Evolutionary conservation across 1,284 basidiomycete species (phyloP), one percentile per base, ranked within the genome.

Genomic region (Neonothopanus nambi): DNA sequence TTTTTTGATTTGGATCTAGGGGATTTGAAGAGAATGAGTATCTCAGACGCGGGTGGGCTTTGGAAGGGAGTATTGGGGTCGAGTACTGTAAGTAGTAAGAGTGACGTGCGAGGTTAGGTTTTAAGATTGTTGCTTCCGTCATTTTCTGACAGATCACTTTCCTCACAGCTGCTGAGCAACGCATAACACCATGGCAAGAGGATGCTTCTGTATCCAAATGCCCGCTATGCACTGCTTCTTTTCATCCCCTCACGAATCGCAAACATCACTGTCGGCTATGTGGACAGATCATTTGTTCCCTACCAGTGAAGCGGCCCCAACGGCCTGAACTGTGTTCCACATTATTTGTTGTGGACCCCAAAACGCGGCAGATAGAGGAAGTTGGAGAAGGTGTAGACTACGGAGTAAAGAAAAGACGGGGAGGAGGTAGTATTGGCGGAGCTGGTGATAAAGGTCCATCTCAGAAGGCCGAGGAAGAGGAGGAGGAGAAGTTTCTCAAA

Each of bases 261-360:
- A 97, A 97, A 71, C 96, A 99, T 63, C 96, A 99, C 67, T 99
- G 96, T 69, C 86, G 97, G 8, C 75, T 98, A 5, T 99, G 96
- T 62, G 96, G 96, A 0, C 80, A 88, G 38, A 91, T 98, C 42
- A 86, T 98, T 3, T 99, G 96, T 65, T 91, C 95, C 1, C 78
- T 97, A 2, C 94, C 95, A 1, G 78, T 89, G 1, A 93, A 89
- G 52, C 78, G 75, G 3, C 84, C 88, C 0, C 85, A 85, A 52
- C 79, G 92, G 21, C 77, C 79, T 1, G 77, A 80, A 40, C 77
- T 81, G 11, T 95, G 93, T 63, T 92, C 89, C 0, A 67, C 90
- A 3, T 71, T 95, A 15, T 91, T 95, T 56, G 80, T 94, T 3
- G 89, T 88, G 3, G 91, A 95, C 63, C 78, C 80, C 28, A 80